Evolutionary conservation across 2,329 filamentous ascomycete species (phyloP).

Genomic region (Aspergillus sp.): DNA sequence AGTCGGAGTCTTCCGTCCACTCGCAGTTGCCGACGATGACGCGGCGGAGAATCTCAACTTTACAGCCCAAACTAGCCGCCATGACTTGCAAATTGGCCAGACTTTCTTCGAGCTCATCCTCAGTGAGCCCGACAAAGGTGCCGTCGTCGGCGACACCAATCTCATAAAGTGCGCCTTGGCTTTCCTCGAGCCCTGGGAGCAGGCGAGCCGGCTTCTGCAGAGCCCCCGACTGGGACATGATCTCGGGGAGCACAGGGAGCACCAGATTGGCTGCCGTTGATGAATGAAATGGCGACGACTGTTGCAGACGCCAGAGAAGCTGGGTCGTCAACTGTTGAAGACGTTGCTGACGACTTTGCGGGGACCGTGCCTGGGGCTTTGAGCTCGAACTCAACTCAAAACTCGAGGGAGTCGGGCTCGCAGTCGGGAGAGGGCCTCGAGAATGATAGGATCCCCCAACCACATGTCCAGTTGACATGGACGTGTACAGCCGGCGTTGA

Average conservation of each 20-base stretch:
- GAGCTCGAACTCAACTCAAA: slow-evolving; percentile 29
- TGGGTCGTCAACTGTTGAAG: slow-evolving; percentile 93
- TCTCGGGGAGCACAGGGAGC: slow-evolving; percentile 70
- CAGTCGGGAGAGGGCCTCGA: slow-evolving; percentile 22
- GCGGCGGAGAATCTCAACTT: slow-evolving; percentile 75
- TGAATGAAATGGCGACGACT: slow-evolving; percentile 87
- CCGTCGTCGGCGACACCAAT: slow-evolving; percentile 96
- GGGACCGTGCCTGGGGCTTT: slow-evolving; percentile 50
- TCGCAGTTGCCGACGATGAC: slow-evolving; percentile 84
- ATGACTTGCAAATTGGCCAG: slow-evolving; percentile 80
- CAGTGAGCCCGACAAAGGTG: slow-evolving; percentile 79
- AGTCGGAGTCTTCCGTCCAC: slow-evolving; percentile 33
- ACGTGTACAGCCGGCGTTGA: slow-evolving; percentile 69
- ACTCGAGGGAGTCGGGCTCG: slow-evolving; percentile 22
- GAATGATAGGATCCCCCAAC: slow-evolving; percentile 53
- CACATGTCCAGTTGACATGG: slow-evolving; percentile 63
- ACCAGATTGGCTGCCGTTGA: slow-evolving; percentile 73
- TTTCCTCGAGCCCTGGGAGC: slow-evolving; percentile 80
- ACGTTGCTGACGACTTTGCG: slow-evolving; percentile 74
- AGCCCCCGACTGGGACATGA: slow-evolving; percentile 55
- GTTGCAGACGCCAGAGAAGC: slow-evolving; percentile 88
- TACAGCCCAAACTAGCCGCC: slow-evolving; percentile 88
- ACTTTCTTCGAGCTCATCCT: slow-evolving; percentile 91
- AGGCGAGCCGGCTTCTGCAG: slow-evolving; percentile 54
- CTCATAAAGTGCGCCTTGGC: slow-evolving; percentile 88